These are phyloP conservation scores for Quercus lobata DNA, from an alignment of 331 rosid genomes.

Conservation along the genomic window DNA sequence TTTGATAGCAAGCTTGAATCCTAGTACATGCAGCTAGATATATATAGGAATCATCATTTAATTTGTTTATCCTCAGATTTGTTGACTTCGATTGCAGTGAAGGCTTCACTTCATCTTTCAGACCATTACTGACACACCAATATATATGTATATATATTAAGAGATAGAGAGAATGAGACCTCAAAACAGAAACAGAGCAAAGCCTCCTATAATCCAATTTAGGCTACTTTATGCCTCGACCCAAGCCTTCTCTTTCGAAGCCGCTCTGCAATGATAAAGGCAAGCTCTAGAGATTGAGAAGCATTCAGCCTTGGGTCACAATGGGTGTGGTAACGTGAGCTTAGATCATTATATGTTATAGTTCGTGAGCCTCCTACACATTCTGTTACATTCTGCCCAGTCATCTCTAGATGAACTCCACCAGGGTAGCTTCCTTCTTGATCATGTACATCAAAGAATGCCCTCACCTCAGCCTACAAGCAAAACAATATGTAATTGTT, in stretches of 20 bases:
- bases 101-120: not conserved
- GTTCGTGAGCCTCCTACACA: conserved; percentile 78
- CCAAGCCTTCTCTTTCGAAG: conserved; percentile 62
- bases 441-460: conserved; percentile 82
- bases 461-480: conserved; percentile 69
- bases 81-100: not conserved
- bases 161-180: not conserved
- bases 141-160: not conserved
- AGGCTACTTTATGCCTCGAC: conserved; percentile 11
- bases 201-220: conserved; percentile 11
- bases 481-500: not conserved
- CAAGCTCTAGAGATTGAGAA: conserved; percentile 78
- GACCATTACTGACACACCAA: not conserved
- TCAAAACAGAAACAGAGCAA: not conserved
- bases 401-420: conserved; percentile 87
- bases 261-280: conserved; percentile 70
- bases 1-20: not conserved
- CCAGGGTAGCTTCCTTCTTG: conserved; percentile 84
- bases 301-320: conserved; percentile 82
- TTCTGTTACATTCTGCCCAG: conserved; percentile 79
- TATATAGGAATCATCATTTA: not conserved
- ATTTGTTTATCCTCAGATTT: not conserved
- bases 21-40: not conserved
- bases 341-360: conserved; percentile 66
- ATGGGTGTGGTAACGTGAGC: conserved; percentile 78